Percentiles rank a stretch among this genome's conserved stretches.
These are phyloP conservation scores for Leucosporidium creatinivorum DNA, from an alignment of 768 basidiomycete species.

Conservation along the genomic window DNA sequence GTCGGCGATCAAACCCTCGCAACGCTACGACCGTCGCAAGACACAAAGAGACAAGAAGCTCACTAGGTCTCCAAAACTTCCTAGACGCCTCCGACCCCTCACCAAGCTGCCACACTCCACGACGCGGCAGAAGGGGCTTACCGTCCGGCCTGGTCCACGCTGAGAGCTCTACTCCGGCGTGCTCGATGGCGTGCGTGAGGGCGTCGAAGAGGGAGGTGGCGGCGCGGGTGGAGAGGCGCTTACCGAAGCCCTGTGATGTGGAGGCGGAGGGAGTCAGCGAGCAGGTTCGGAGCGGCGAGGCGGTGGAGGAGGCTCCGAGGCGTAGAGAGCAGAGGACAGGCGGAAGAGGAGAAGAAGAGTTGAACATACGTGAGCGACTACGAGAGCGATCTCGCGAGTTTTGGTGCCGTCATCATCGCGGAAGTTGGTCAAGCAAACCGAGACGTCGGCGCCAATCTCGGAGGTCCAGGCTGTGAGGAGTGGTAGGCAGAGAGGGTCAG, in stretches of 20 bases:
- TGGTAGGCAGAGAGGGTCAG: no score
- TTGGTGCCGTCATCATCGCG: slow-evolving; percentile 15
- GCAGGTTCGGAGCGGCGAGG: neutral
- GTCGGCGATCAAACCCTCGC: no score
- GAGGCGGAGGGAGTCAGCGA: neutral
- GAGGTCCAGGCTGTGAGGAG: slow-evolving; percentile 22
- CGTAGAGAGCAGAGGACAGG: no score
- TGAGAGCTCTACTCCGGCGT: slow-evolving; percentile 5
- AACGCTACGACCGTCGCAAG: no score
- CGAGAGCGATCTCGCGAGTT: slow-evolving; percentile 23
- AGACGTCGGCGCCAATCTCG: slow-evolving; percentile 29
- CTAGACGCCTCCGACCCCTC: no score
- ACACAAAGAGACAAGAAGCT: no score
- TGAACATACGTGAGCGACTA: slow-evolving; percentile 28
- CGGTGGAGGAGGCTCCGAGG: neutral
- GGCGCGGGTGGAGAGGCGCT: neutral
- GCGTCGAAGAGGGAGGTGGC: slow-evolving; percentile 19
- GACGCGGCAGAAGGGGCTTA: slow-evolving; percentile 15
- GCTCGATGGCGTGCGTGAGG: slow-evolving; percentile 14
- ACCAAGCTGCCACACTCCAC: slow-evolving; percentile 14
- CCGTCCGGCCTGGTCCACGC: slow-evolving; percentile 27
- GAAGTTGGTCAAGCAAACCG: slow-evolving; percentile 26
- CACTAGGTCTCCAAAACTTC: no score
- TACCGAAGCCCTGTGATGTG: neutral
- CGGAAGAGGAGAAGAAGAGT: neutral